Percentiles rank a stretch among this genome's conserved stretches.
phyloP scores from a whole-genome alignment of 106 monocot species.

The Cymbidium sinense region DNA sequence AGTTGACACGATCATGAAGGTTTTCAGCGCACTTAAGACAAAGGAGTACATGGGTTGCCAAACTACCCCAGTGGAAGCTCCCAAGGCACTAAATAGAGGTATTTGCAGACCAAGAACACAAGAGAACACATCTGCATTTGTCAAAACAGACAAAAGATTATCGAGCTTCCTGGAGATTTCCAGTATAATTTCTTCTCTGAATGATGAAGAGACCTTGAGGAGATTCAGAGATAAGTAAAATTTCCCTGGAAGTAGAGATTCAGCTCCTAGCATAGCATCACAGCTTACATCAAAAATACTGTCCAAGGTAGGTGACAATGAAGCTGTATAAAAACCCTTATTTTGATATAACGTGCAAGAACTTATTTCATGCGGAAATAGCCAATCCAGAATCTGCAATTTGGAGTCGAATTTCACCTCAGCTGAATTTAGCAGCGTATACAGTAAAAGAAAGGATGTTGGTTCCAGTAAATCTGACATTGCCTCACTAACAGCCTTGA shows the following conservation, averaged over 20 bases:
- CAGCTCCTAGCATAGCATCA: constrained; percentile 19
- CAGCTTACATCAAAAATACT: constrained; percentile 22
- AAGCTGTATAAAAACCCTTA: constrained; percentile 10
- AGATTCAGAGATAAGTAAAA: constrained; percentile 65
- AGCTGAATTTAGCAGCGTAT: constrained; percentile 55
- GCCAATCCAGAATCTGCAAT: constrained; percentile 44
- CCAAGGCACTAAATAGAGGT: constrained; percentile 38
- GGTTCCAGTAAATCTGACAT: constrained; percentile 70
- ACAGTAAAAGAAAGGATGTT: constrained; percentile 63
- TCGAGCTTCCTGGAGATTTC: constrained; percentile 57
- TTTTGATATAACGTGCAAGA: constrained; percentile 5
- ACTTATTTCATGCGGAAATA: constrained; percentile 39
- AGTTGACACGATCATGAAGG: constrained; percentile 64
- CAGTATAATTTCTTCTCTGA: constrained; percentile 58
- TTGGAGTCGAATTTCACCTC: constrained; percentile 35
- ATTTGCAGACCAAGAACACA: constrained; percentile 48
- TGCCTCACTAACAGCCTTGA: constrained; percentile 71
- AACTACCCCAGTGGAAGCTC: constrained; percentile 24
- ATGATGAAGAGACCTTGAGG: constrained; percentile 46
- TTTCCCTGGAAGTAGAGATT: constrained; percentile 37
- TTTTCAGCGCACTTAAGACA: constrained; percentile 49
- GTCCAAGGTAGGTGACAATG: constrained; percentile 13
- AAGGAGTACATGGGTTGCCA: constrained; percentile 57
- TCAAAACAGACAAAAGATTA: constrained; percentile 42
- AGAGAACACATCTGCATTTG: constrained; percentile 51